Conservation (phyloP, 2,329 filamentous ascomycete species). For the Pyrenophora teres region DNA sequence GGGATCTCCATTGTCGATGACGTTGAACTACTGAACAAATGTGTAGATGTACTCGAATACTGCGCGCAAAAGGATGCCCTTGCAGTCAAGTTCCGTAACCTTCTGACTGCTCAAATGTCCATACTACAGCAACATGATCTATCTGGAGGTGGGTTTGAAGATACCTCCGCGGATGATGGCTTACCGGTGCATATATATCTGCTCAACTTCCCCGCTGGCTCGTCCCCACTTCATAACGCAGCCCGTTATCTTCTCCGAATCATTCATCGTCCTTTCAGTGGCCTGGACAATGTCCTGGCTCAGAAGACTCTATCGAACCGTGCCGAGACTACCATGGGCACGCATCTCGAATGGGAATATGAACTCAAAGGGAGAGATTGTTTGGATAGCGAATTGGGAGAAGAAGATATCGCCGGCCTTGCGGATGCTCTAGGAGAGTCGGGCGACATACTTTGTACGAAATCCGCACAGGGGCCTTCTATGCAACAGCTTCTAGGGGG, state of each 20-base stretch:
- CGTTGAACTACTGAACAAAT: constrained; percentile 13
- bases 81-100: constrained; percentile 5
- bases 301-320: constrained; percentile 8
- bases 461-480: neutral
- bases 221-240: constrained; percentile 14
- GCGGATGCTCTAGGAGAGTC: neutral
- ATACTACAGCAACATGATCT: constrained; percentile 2
- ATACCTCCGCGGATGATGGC: neutral
- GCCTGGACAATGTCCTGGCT: neutral
- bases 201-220: constrained; percentile 11
- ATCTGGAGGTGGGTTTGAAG: no score
- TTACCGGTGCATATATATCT: constrained; percentile 11
- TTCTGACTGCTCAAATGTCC: constrained; percentile 9
- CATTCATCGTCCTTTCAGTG: constrained; percentile 20
- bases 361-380: constrained; percentile 2
- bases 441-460: neutral
- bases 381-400: neutral
- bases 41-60: constrained; percentile 8
- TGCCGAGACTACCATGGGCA: constrained; percentile 5
- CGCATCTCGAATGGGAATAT: constrained; percentile 15
- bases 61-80: constrained; percentile 14
- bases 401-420: neutral
- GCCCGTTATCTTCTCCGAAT: constrained; percentile 17
- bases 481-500: neutral
- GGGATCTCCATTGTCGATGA: constrained; percentile 1